Conservation (phyloP, 2,329 filamentous ascomycete species). For the Xylaria sp. region DNA sequence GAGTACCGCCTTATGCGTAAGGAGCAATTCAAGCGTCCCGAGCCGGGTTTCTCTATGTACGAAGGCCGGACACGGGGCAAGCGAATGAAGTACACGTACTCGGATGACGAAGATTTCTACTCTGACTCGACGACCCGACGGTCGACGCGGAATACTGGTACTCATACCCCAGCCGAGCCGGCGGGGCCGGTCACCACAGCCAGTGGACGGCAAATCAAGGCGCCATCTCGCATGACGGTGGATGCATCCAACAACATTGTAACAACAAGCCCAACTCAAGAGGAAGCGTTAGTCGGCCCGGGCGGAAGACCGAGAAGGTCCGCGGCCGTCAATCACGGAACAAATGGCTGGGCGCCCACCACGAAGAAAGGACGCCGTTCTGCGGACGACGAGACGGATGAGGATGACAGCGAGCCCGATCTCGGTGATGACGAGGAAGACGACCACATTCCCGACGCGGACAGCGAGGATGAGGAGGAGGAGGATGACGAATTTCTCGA, state of each 20-base stretch:
- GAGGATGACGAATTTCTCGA: constrained; percentile 63
- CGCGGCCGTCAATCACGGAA: constrained; percentile 60
- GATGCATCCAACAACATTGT: constrained; percentile 62
- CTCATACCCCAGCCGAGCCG: constrained; percentile 76
- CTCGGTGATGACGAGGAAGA: constrained; percentile 80
- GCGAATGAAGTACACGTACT: constrained; percentile 95
- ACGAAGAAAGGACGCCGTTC: constrained; percentile 65
- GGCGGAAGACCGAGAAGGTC: constrained; percentile 62
- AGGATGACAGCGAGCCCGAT: constrained; percentile 77
- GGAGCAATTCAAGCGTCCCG: constrained; percentile 86
- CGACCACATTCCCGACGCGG: constrained; percentile 70
- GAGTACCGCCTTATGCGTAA: constrained; percentile 90
- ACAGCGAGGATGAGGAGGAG: constrained; percentile 65
- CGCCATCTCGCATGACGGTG: constrained; percentile 72
- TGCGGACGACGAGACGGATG: constrained; percentile 68
- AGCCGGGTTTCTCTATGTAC: constrained; percentile 91
- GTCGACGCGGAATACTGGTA: constrained; percentile 78
- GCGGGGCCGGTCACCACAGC: constrained; percentile 74
- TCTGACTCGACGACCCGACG: constrained; percentile 73
- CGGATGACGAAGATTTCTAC: constrained; percentile 81
- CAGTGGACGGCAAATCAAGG: constrained; percentile 85
- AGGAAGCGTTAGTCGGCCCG: constrained; percentile 54
- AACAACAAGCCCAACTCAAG: constrained; percentile 53
- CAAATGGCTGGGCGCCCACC: constrained; percentile 59
- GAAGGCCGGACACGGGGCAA: constrained; percentile 97